These are phyloP conservation scores for Taiozyma sp. DNA, from an alignment of 1,139 yeast genomes.

Conservation along the genomic window DNA sequence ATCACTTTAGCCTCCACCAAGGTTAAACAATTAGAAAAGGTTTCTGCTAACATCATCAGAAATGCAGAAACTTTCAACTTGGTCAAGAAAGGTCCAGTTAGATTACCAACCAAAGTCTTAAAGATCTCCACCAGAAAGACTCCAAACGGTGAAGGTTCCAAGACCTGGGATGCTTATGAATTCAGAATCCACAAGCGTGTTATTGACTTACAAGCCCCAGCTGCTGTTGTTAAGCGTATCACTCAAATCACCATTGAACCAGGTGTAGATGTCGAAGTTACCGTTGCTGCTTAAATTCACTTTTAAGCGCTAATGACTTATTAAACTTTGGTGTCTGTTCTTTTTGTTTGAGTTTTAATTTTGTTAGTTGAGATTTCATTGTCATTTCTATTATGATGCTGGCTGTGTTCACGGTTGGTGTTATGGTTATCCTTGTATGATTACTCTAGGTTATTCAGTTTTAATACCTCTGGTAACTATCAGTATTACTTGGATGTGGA, in stretches of 20 bases:
- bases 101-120: conserved; percentile 99
- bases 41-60: conserved; percentile 81
- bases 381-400: neutral
- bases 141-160: conserved; percentile 99
- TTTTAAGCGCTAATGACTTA: conserved; percentile 34
- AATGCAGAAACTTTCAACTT: conserved; percentile 83
- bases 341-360: conserved; percentile 3
- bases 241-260: conserved; percentile 91
- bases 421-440: conserved; percentile 2
- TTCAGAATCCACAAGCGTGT: conserved; percentile 99
- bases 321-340: neutral
- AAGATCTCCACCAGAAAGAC: conserved; percentile 99
- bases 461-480: conserved; percentile 27
- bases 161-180: conserved; percentile 99
- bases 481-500: conserved; percentile 12
- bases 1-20: conserved; percentile 98
- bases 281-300: conserved; percentile 43
- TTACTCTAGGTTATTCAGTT: conserved; percentile 26
- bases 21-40: conserved; percentile 97
- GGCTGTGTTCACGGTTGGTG: neutral
- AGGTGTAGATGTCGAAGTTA: conserved; percentile 60
- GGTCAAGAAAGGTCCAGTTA: conserved; percentile 97
- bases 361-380: neutral
- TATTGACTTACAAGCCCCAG: conserved; percentile 98
- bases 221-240: conserved; percentile 89